A percentile compares a stretch with the other conserved stretches of the same genome.
Evolutionary conservation across 129 eudicot species (phyloP).

Genomic region (Erigeron canadensis): DNA sequence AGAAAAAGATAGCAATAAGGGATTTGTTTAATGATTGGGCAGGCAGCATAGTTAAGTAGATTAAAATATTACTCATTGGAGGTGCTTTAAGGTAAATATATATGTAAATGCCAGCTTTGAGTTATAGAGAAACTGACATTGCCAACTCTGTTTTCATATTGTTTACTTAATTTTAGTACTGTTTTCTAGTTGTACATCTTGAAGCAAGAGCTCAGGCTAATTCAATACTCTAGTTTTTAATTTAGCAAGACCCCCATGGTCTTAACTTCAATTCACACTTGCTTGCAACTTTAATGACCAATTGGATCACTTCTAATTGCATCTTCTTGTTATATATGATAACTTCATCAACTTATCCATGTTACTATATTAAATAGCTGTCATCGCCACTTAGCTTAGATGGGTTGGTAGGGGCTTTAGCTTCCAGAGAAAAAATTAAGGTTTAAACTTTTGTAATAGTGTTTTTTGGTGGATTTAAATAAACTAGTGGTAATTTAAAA

Average conservation of each 20-base stretch:
- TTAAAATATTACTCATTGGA: conserved; percentile 13
- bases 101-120: conserved; percentile 38
- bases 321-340: conserved; percentile 9
- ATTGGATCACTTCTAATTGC: conserved; percentile 25
- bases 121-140: conserved; percentile 41
- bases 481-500: too few relatives aligned
- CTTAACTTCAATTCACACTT: conserved; percentile 31
- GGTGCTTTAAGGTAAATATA: conserved; percentile 17
- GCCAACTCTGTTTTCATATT: conserved; percentile 45
- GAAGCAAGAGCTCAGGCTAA: conserved; percentile 28
- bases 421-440: too few relatives aligned
- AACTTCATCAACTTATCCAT: conserved; percentile 31
- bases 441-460: too few relatives aligned
- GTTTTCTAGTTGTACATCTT: conserved; percentile 42
- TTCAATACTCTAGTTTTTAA: conserved; percentile 3
- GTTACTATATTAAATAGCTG: conserved; percentile 18
- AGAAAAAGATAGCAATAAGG: neutral
- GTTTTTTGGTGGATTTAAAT: too few relatives aligned
- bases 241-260: conserved; percentile 18
- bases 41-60: conserved; percentile 18
- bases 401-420: too few relatives aligned
- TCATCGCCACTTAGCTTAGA: too few relatives aligned
- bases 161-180: conserved; percentile 34
- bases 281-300: conserved; percentile 33
- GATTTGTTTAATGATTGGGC: conserved; percentile 27